phyloP scores from a whole-genome alignment of 306 rosid species.

The Vigna angularis region DNA sequence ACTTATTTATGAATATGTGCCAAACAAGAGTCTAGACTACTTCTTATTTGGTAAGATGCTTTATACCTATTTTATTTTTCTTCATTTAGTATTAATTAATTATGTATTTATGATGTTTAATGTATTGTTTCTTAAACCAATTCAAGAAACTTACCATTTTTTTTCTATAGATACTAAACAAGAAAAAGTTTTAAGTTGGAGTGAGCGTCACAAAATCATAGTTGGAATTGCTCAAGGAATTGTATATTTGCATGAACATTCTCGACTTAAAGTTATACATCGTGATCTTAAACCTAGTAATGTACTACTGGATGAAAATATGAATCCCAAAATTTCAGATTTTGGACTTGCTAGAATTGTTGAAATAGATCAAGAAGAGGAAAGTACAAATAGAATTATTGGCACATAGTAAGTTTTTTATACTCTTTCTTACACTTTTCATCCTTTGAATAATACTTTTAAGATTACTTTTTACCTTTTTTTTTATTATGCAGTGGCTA shows the following conservation, averaged over 20 bases:
- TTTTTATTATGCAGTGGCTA: not conserved
- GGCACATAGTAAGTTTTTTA: conserved; percentile 19
- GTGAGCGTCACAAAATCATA: not conserved
- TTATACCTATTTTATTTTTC: not conserved
- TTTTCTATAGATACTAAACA: not conserved
- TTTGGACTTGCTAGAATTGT: conserved; percentile 28
- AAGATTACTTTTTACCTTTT: not conserved
- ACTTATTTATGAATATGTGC: conserved; percentile 8
- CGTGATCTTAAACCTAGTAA: conserved; percentile 11
- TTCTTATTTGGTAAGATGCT: conserved; percentile 1
- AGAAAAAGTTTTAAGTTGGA: not conserved
- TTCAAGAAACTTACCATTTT: too few relatives aligned
- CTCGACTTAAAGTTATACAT: conserved; percentile 15
- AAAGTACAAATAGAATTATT: not conserved
- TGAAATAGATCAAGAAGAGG: conserved; percentile 14
- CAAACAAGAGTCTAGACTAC: conserved; percentile 21
- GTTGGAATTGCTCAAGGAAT: not conserved
- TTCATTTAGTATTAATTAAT: not conserved
- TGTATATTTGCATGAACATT: conserved; percentile 1
- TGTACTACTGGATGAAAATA: not conserved
- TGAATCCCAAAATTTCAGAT: conserved; percentile 23
- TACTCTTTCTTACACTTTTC: not conserved
- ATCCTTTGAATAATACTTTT: not conserved
- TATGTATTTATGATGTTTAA: not conserved
- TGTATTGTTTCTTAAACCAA: too few relatives aligned